Evolutionary conservation across 176 grass and related monocot genomes (phyloP), one percentile per base, ranked within the genome.

Genomic region (Hordeum marinum): DNA sequence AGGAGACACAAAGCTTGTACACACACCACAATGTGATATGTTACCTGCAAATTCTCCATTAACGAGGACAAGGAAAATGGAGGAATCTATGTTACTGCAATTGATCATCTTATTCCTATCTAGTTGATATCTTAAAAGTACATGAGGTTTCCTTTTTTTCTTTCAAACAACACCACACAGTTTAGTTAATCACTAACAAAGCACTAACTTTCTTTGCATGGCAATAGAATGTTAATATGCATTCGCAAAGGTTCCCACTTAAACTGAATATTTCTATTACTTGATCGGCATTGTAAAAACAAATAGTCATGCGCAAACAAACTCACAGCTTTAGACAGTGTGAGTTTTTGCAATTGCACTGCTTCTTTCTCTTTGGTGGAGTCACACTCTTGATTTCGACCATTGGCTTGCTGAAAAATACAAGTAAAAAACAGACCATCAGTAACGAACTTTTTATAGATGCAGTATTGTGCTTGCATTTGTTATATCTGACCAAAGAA

Each of bases 311-410:
- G 68, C 59, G 37, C 25, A 42, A 83, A 45, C 59, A 14, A 78
- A 92, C 90, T 75, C 86, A 92, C 90, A 94, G 70, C 79, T 94
- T 94, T 82, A 94, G 81, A 85, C 90, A 94, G 72, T 85, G 90
- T 12, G 93, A 92, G 39, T 92, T 84, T 81, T 66, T 92, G 85
- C 93, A 94, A 79, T 94, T 94, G 79, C 93, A 94, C 14, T 90
- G 88, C 63, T 92, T 88, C 88, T 92, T 94, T 74, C 66, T 90
- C 86, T 84, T 92, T 36, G 75, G 50, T 68, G 62, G 85, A 21
- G 85, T 77, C 48, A 76, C 74, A 82, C 29, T 85, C 85, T 94
- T 94, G 27, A 73, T 50, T 82, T 91, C 87, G 45, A 58, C 9
- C 71, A 63, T 1, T 35, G 63, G 83, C 63, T 94, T 88, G 41